These are phyloP conservation scores for Tripidium arundinaceum DNA, from an alignment of 202 grass and related monocot species.

Conservation along the genomic window DNA sequence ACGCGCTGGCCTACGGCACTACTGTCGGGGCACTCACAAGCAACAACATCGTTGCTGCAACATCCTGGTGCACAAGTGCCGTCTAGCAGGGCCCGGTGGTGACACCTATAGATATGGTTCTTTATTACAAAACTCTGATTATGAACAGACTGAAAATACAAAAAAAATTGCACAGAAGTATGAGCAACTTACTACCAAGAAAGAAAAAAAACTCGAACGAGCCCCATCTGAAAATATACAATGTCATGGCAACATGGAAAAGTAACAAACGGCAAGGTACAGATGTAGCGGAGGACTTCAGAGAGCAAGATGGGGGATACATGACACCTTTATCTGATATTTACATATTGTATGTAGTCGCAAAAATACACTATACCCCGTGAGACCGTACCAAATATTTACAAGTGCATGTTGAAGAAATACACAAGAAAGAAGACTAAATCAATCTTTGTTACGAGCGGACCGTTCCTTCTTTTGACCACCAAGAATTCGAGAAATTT, in stretches of 20 bases:
- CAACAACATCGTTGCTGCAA: too few species aligned
- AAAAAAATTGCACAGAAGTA: neutral
- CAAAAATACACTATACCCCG: slow-evolving; percentile 6
- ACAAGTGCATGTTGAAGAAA: slow-evolving; percentile 15
- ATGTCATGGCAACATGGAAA: neutral
- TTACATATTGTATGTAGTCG: neutral
- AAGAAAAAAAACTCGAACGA: neutral
- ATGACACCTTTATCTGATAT: neutral
- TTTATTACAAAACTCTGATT: neutral
- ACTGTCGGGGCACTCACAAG: too few species aligned
- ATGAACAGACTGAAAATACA: neutral
- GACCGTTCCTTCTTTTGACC: slow-evolving; percentile 60
- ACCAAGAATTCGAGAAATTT: slow-evolving; percentile 91
- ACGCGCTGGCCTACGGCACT: too few species aligned
- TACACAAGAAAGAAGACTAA: neutral
- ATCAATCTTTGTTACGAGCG: slow-evolving; percentile 58
- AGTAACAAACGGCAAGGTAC: neutral
- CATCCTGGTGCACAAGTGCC: too few species aligned
- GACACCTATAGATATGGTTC: too few species aligned
- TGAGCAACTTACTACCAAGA: neutral
- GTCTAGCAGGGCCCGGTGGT: too few species aligned
- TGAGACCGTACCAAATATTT: slow-evolving; percentile 15
- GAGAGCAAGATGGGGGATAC: neutral
- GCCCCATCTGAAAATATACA: neutral
- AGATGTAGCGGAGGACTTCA: neutral